phyloP scores from a whole-genome alignment of 805 yeast genomes.

The Metschnikowia lachancei region DNA sequence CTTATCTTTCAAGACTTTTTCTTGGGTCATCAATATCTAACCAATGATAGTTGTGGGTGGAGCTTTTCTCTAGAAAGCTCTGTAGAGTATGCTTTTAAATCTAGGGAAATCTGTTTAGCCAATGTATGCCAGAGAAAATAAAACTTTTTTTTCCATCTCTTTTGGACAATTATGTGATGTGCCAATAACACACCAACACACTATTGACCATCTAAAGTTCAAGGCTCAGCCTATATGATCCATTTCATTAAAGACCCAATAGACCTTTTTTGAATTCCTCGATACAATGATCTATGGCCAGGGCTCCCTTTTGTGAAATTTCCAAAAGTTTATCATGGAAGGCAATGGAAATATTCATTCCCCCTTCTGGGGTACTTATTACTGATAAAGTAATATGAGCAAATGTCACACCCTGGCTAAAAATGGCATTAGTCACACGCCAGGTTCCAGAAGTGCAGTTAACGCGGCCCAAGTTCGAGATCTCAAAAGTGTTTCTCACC shows the following conservation, averaged over 20 bases:
- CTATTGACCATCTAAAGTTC: too few relatives aligned
- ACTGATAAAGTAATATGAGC: slow-evolving; percentile 14
- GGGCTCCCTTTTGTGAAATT: background rate
- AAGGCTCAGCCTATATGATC: too few relatives aligned
- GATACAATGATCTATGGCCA: slow-evolving; percentile 6
- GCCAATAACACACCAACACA: too few relatives aligned
- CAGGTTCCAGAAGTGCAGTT: slow-evolving; percentile 4
- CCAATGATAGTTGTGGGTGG: too few relatives aligned
- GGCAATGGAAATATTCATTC: slow-evolving; percentile 14
- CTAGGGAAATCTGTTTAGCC: too few relatives aligned
- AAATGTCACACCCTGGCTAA: slow-evolving; percentile 16
- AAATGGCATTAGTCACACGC: slow-evolving; percentile 10
- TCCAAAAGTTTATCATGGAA: slow-evolving; percentile 10
- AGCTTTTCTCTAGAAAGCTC: too few relatives aligned
- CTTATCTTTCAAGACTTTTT: too few relatives aligned
- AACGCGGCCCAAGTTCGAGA: slow-evolving; percentile 16
- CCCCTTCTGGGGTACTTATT: slow-evolving; percentile 15
- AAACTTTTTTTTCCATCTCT: too few relatives aligned
- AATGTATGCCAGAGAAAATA: too few relatives aligned
- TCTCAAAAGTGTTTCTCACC: slow-evolving; percentile 14
- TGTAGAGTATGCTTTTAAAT: too few relatives aligned
- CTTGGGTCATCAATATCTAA: too few relatives aligned
- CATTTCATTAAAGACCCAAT: background rate
- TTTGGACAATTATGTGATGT: too few relatives aligned
- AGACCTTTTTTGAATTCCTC: slow-evolving; percentile 1